Evolutionary conservation across 2,329 filamentous ascomycete species (phyloP).

Genomic region (Aspergillus pseudonomiae): DNA sequence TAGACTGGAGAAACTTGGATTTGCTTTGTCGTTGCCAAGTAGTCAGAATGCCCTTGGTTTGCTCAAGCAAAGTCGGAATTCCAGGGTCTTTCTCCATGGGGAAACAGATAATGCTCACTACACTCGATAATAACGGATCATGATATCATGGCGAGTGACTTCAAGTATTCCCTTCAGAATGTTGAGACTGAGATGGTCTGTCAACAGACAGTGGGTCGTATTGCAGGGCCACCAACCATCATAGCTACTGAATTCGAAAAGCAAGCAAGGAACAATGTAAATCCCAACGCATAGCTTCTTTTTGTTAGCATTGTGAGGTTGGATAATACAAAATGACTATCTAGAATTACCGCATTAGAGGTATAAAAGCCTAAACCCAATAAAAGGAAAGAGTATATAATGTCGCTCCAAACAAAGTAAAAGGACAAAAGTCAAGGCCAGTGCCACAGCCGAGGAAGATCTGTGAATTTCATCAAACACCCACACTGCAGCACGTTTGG

Average conservation of each 20-base stretch:
- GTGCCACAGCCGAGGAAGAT: not conserved
- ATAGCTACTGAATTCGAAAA: not conserved
- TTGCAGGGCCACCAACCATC: no score
- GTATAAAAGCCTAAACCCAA: not conserved
- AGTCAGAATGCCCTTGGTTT: not conserved
- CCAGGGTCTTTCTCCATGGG: not conserved
- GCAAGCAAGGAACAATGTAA: not conserved
- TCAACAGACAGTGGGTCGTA: no score
- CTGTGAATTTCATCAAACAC: constrained; percentile 3
- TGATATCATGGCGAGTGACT: not conserved
- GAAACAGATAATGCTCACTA: not conserved
- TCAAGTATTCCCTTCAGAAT: not conserved
- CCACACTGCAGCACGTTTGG: not conserved
- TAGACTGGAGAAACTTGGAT: not conserved
- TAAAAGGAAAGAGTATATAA: not conserved
- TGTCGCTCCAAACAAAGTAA: not conserved
- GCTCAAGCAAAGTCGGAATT: no score
- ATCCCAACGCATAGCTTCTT: not conserved
- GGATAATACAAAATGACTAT: not conserved
- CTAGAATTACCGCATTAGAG: not conserved
- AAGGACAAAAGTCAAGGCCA: not conserved
- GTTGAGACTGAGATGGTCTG: no score
- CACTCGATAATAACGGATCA: not conserved
- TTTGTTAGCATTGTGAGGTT: not conserved
- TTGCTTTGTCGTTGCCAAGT: not conserved